A percentile compares a stretch with the other conserved stretches of the same genome.
phyloP scores from a whole-genome alignment of 306 rosid species.

The Nissolia schottii region DNA sequence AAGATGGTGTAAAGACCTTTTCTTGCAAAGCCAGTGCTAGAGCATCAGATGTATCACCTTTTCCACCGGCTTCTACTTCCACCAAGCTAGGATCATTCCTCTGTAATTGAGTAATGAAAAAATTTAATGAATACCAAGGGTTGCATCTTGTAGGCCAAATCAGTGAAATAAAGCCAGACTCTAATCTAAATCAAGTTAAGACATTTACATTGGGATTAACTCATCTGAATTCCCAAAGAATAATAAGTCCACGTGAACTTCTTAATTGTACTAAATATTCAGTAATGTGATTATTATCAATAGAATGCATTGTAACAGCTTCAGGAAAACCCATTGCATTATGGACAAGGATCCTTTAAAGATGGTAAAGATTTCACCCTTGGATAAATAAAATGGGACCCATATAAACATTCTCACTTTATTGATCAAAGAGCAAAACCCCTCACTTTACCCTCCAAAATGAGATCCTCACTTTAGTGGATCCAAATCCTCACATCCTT shows the following conservation, averaged over 20 bases:
- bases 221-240: background rate
- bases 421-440: too few species aligned
- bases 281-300: background rate
- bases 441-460: too few species aligned
- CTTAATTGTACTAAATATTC: background rate
- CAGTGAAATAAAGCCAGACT: conserved; percentile 14
- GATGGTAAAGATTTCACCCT: too few species aligned
- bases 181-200: background rate
- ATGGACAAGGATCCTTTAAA: too few species aligned
- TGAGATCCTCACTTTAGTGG: too few species aligned
- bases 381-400: too few species aligned
- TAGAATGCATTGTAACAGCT: background rate
- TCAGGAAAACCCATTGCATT: background rate
- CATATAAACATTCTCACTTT: too few species aligned
- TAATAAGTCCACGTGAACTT: background rate
- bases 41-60: conserved; percentile 50
- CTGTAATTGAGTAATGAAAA: conserved; percentile 36
- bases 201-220: conserved; percentile 13
- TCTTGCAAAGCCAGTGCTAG: conserved; percentile 86
- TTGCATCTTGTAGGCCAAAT: background rate
- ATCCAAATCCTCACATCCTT: too few species aligned
- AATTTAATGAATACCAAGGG: conserved; percentile 19
- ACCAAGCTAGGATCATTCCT: conserved; percentile 25
- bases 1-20: conserved; percentile 49
- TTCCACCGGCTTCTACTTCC: conserved; percentile 33